Evolutionary conservation across 2,329 filamentous ascomycete genomes (phyloP).

Genomic region (Fusarium sp.): DNA sequence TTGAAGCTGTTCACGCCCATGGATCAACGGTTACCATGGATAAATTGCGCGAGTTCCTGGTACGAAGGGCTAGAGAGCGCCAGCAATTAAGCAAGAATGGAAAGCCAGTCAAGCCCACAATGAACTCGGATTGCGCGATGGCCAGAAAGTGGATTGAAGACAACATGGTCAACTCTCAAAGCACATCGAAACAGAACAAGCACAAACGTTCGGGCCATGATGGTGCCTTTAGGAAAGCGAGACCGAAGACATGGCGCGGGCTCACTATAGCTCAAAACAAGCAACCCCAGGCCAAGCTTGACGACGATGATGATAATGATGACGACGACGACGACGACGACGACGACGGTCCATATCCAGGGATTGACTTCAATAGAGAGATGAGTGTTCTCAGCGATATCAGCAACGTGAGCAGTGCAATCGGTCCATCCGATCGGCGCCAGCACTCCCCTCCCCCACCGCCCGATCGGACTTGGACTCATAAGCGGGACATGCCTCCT

Average conservation of each 20-base stretch:
- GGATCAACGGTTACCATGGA: neutral
- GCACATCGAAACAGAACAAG: neutral
- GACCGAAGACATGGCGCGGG: neutral
- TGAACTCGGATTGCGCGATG: neutral
- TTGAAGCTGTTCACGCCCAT: neutral
- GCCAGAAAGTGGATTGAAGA: neutral
- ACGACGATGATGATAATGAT: neutral
- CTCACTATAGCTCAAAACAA: neutral
- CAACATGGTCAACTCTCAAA: neutral
- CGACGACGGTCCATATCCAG: neutral
- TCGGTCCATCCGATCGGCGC: neutral
- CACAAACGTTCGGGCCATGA: accelerated
- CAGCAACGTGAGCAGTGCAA: neutral
- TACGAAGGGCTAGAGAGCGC: neutral
- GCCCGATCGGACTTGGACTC: neutral
- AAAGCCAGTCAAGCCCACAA: neutral
- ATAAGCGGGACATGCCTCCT: neutral
- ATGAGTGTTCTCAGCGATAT: neutral
- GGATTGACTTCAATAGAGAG: neutral
- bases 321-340: no score
- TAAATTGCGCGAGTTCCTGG: neutral
- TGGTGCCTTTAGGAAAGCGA: neutral
- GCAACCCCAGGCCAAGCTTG: neutral
- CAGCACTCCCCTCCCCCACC: neutral
- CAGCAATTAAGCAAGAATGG: neutral